Evolutionary conservation across 345 rosid species (phyloP).

Genomic region (Eucalyptus shirleyi): DNA sequence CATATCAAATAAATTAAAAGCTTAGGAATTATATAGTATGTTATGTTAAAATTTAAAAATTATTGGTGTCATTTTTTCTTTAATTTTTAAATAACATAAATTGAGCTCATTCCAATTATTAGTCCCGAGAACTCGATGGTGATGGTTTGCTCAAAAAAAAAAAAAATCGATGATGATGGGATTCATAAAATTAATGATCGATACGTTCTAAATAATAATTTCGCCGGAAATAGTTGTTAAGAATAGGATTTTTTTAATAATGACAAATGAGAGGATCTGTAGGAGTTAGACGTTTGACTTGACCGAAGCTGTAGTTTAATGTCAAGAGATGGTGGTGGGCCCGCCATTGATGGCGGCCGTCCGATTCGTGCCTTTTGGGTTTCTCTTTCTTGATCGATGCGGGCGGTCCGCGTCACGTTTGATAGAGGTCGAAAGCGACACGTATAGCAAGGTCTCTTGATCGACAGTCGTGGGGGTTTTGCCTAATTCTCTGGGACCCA

Average conservation of each 20-base stretch:
- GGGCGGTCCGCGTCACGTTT: neutral
- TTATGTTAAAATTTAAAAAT: too few relatives aligned
- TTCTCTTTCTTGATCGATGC: neutral
- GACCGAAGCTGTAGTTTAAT: neutral
- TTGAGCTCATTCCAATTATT: neutral
- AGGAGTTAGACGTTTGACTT: neutral
- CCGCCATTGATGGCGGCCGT: neutral
- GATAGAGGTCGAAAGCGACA: neutral
- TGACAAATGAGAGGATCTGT: neutral
- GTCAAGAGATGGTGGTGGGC: neutral
- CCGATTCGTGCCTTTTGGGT: neutral
- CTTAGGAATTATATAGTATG: too few relatives aligned
- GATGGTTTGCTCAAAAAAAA: too few relatives aligned
- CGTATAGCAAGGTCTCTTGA: neutral
- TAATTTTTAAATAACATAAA: neutral
- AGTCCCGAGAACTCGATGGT: neutral
- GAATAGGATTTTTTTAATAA: neutral
- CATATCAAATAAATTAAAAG: too few relatives aligned
- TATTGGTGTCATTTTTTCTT: neutral
- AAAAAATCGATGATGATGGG: neutral
- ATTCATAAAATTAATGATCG: neutral
- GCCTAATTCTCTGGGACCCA: neutral
- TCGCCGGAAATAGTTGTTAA: neutral
- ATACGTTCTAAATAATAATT: neutral
- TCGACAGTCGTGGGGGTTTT: neutral